A percentile compares a stretch with the other conserved stretches of the same genome.
phyloP scores from a whole-genome alignment of 257 asterid genomes.

The Nicotiana knightiana region DNA sequence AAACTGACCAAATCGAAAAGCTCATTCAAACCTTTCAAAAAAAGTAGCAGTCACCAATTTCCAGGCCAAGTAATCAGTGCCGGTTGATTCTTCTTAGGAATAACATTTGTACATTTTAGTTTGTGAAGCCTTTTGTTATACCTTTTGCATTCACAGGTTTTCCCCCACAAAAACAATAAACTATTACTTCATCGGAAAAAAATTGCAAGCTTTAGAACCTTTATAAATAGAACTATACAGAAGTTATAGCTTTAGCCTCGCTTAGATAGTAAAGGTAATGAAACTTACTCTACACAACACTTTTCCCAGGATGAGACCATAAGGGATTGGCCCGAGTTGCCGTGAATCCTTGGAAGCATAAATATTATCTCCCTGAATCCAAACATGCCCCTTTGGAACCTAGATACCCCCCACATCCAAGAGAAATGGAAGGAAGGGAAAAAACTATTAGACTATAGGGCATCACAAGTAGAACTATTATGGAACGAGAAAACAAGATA shows the following conservation, averaged over 20 bases:
- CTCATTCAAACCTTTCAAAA: neutral
- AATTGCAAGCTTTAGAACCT: neutral
- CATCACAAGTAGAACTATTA: conserved; percentile 26
- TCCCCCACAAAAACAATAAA: neutral
- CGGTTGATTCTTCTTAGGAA: neutral
- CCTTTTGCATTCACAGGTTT: neutral
- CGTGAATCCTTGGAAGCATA: conserved; percentile 73
- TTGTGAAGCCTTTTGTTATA: neutral
- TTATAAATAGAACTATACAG: neutral
- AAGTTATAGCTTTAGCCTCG: neutral
- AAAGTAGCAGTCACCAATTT: neutral
- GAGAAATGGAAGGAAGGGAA: neutral
- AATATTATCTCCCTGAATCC: conserved; percentile 95
- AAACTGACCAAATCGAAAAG: neutral
- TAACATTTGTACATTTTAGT: neutral
- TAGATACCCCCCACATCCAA: conserved; percentile 20
- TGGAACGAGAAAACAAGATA: neutral
- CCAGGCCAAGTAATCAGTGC: neutral
- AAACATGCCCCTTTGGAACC: conserved; percentile 96
- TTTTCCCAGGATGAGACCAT: conserved; percentile 65
- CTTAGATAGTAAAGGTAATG: neutral
- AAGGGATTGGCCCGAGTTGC: conserved; percentile 75
- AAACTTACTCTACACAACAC: conserved; percentile 66
- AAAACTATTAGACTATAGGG: neutral
- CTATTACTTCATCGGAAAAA: neutral